Conservation (phyloP, 2,329 filamentous ascomycete genomes). For the Aspergillus sp. region DNA sequence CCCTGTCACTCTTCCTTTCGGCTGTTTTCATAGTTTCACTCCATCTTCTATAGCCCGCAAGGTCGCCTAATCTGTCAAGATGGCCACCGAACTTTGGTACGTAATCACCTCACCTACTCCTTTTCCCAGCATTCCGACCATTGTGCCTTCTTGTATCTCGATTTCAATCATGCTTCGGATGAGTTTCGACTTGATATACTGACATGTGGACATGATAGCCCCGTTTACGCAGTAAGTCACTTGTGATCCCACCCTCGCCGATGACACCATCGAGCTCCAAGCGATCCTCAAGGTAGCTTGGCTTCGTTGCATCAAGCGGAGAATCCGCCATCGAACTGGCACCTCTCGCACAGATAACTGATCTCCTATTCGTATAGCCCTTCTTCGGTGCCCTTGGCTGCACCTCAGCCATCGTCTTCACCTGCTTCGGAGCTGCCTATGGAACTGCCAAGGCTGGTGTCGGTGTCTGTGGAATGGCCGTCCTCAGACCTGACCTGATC, state of each 20-base stretch:
- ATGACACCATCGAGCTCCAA: slow-evolving; percentile 6
- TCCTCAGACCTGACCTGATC: slow-evolving; percentile 94
- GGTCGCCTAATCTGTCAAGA: slow-evolving; percentile 50
- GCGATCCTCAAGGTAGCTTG: neutral
- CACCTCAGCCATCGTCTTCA: slow-evolving; percentile 93
- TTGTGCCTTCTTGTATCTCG: slow-evolving; percentile 23
- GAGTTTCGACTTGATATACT: slow-evolving; percentile 20
- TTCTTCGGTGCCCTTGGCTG: slow-evolving; percentile 99
- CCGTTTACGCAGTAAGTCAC: slow-evolving; percentile 95
- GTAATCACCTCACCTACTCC: slow-evolving; percentile 48
- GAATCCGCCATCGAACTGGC: neutral
- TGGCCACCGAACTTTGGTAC: slow-evolving; percentile 82
- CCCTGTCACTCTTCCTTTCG: slow-evolving; percentile 18
- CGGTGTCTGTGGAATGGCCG: slow-evolving; percentile 97
- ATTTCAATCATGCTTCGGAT: neutral
- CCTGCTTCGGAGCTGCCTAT: slow-evolving; percentile 94
- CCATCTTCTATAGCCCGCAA: slow-evolving; percentile 16
- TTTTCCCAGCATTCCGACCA: slow-evolving; percentile 35
- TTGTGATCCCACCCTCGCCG: slow-evolving; percentile 13
- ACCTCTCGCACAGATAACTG: neutral
- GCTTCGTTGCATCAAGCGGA: neutral
- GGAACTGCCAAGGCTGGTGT: slow-evolving; percentile 99
- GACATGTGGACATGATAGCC: slow-evolving; percentile 58
- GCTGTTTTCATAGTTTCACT: slow-evolving; percentile 19
- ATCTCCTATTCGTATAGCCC: slow-evolving; percentile 54